phyloP scores from a whole-genome alignment of 306 rosid genomes.

The Adenanthera pavonina region DNA sequence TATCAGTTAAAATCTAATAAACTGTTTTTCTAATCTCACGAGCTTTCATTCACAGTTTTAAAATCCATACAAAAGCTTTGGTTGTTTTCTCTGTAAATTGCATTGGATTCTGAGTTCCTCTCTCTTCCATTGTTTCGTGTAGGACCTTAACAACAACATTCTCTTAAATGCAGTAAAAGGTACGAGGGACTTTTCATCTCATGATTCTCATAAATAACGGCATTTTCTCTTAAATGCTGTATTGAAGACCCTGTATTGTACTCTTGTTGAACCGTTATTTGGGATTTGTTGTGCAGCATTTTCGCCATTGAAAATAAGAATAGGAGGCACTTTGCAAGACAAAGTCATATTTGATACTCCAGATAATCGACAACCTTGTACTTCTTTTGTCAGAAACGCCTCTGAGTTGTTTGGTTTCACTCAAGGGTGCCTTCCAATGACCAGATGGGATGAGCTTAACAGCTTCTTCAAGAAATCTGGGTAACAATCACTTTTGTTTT shows the following conservation, averaged over 20 bases:
- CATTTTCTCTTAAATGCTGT: not conserved
- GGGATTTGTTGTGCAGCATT: conserved; percentile 74
- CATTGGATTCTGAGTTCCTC: not conserved
- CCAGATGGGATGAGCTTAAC: conserved; percentile 93
- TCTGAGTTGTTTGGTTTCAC: conserved; percentile 69
- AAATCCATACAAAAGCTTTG: not conserved
- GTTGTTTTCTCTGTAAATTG: not conserved
- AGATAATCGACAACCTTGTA: conserved; percentile 57
- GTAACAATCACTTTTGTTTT: conserved; percentile 48
- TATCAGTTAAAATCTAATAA: conserved; percentile 20
- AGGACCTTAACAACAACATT: conserved; percentile 77
- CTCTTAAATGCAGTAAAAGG: conserved; percentile 87
- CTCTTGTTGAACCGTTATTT: not conserved
- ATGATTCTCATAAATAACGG: conserved; percentile 14
- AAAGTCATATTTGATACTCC: conserved; percentile 72
- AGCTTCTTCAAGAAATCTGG: conserved; percentile 79
- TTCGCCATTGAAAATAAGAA: conserved; percentile 84
- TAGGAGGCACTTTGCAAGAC: conserved; percentile 93
- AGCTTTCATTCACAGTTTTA: conserved; percentile 1
- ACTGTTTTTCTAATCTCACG: not conserved
- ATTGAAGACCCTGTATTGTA: not conserved
- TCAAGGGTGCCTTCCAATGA: conserved; percentile 78
- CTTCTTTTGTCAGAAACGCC: conserved; percentile 55
- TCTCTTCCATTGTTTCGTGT: conserved; percentile 41
- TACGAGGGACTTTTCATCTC: conserved; percentile 33